These are phyloP conservation scores for Tolypocladium nubicola DNA, from an alignment of 2,329 filamentous ascomycete species.

Conservation along the genomic window DNA sequence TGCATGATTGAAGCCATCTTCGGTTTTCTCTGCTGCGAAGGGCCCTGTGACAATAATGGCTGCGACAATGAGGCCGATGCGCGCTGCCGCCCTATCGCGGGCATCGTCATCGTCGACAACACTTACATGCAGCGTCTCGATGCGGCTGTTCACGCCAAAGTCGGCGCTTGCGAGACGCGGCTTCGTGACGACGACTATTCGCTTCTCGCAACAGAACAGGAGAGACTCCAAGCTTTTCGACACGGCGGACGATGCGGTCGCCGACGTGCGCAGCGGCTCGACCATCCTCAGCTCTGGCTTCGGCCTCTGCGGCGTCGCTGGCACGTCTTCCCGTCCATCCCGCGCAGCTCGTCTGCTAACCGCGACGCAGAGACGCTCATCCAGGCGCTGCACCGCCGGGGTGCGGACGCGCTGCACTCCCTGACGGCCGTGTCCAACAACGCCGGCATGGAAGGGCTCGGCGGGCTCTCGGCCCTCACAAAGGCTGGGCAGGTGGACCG, in stretches of 20 bases:
- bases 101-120: neutral
- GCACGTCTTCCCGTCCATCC: slow-evolving; percentile 23
- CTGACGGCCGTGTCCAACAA: slow-evolving; percentile 76
- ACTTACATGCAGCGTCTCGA: neutral
- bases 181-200: slow-evolving; percentile 4
- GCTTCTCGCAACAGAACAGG: slow-evolving; percentile 9
- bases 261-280: slow-evolving; percentile 59
- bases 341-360: neutral
- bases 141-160: neutral
- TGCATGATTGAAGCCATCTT: neutral
- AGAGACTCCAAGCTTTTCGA: slow-evolving; percentile 36
- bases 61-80: neutral
- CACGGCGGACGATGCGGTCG: slow-evolving; percentile 57
- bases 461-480: slow-evolving; percentile 59
- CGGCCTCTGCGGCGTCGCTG: slow-evolving; percentile 68
- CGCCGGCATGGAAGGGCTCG: slow-evolving; percentile 57
- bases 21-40: neutral
- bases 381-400: slow-evolving; percentile 50
- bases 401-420: slow-evolving; percentile 49
- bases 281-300: slow-evolving; percentile 70
- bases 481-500: slow-evolving; percentile 60
- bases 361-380: slow-evolving; percentile 54
- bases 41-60: neutral
- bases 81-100: neutral
- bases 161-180: neutral